phyloP scores from a whole-genome alignment of 257 asterid genomes.

The Echium plantagineum region DNA sequence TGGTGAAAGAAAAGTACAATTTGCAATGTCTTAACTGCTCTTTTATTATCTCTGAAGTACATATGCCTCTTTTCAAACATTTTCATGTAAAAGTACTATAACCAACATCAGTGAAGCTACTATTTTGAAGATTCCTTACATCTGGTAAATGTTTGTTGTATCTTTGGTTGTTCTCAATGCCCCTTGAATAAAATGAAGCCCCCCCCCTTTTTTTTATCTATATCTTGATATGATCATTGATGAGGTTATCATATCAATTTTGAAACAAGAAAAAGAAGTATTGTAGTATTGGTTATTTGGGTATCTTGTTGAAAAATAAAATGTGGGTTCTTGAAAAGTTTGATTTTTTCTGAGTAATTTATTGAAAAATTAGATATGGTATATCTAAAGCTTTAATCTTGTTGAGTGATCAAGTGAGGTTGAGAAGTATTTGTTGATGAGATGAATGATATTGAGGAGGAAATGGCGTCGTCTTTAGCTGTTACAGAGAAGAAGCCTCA shows the following conservation, averaged over 20 bases:
- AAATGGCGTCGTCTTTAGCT: slow-evolving; percentile 43
- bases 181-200: background rate
- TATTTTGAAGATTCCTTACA: background rate
- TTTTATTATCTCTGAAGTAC: too few species aligned
- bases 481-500: slow-evolving; percentile 75
- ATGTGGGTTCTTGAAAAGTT: slow-evolving; percentile 14
- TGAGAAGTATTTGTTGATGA: slow-evolving; percentile 10
- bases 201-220: background rate
- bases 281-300: background rate
- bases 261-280: background rate
- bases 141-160: background rate
- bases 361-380: slow-evolving; percentile 7
- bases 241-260: background rate
- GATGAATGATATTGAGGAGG: slow-evolving; percentile 53
- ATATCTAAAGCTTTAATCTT: slow-evolving; percentile 11
- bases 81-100: too few species aligned
- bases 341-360: background rate
- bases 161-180: background rate
- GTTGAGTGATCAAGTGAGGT: slow-evolving; percentile 4
- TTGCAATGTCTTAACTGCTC: too few species aligned
- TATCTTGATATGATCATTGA: slow-evolving; percentile 1
- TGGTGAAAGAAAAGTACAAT: too few species aligned
- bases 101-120: background rate
- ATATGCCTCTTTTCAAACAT: too few species aligned
- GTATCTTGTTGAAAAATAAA: slow-evolving; percentile 1